phyloP scores from a whole-genome alignment of 2,329 filamentous ascomycete species.

The Fusarium subtropicale region DNA sequence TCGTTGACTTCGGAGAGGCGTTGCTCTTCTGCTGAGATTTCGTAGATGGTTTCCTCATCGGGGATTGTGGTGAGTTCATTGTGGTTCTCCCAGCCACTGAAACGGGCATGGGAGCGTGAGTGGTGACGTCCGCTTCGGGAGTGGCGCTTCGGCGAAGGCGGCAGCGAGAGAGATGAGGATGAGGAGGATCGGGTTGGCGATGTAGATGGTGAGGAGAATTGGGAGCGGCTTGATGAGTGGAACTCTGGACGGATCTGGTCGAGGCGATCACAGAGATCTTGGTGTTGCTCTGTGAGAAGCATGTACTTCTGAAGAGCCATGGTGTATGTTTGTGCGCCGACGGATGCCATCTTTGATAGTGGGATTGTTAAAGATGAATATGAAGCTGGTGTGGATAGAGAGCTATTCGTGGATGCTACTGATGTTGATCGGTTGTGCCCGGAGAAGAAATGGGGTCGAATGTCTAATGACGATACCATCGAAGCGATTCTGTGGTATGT shows the following conservation, averaged over 20 bases:
- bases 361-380: conserved; percentile 11
- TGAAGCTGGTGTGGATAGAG: conserved; percentile 12
- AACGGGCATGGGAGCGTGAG: conserved; percentile 47
- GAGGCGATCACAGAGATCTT: conserved; percentile 63
- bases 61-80: conserved; percentile 56
- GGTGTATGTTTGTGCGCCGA: conserved; percentile 52
- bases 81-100: conserved; percentile 51
- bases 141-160: conserved; percentile 60
- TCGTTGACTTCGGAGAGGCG: conserved; percentile 68
- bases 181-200: conserved; percentile 67
- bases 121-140: conserved; percentile 50
- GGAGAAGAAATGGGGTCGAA: conserved; percentile 45
- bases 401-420: conserved; percentile 28
- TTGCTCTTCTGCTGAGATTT: conserved; percentile 65
- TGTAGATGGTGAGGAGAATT: conserved; percentile 65
- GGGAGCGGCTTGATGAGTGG: conserved; percentile 50
- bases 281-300: conserved; percentile 65
- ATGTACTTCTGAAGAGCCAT: conserved; percentile 67
- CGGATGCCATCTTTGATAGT: conserved; percentile 47
- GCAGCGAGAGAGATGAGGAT: conserved; percentile 60
- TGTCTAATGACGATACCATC: conserved; percentile 52
- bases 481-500: conserved; percentile 39
- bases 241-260: conserved; percentile 62
- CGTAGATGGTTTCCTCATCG: conserved; percentile 61
- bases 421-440: conserved; percentile 43